These are phyloP conservation scores for Pseudocercospora pini-densiflorae DNA, from an alignment of 2,329 filamentous ascomycete genomes.

Conservation along the genomic window DNA sequence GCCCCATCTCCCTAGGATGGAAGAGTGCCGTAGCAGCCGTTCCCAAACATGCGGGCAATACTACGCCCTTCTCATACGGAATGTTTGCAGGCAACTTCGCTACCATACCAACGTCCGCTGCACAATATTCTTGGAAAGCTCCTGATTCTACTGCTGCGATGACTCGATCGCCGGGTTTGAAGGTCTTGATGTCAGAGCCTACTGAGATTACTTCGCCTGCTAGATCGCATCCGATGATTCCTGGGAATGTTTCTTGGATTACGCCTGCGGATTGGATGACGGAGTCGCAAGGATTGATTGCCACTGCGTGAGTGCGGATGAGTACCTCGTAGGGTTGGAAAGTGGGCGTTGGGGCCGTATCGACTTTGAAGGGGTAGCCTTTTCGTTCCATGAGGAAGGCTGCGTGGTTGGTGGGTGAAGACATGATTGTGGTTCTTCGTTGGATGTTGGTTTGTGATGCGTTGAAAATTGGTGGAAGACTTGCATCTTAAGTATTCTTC, in stretches of 20 bases:
- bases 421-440: background rate
- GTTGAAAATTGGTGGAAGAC: background rate
- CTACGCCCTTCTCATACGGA: conserved; percentile 25
- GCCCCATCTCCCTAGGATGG: conserved; percentile 20
- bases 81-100: conserved; percentile 28
- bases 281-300: conserved; percentile 47
- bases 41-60: conserved; percentile 29
- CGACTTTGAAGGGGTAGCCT: conserved; percentile 27
- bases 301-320: conserved; percentile 43
- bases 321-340: conserved; percentile 39
- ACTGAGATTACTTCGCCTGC: conserved; percentile 34
- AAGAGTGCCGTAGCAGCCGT: conserved; percentile 32
- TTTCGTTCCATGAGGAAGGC: conserved; percentile 28
- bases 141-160: conserved; percentile 16
- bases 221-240: conserved; percentile 36
- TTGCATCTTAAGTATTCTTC: background rate
- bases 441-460: background rate
- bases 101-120: conserved; percentile 19
- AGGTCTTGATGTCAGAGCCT: background rate
- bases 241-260: conserved; percentile 33
- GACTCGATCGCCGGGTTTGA: conserved; percentile 13
- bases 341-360: conserved; percentile 27
- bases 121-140: conserved; percentile 32
- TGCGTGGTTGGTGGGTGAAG: conserved; percentile 24
- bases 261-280: conserved; percentile 38